Conservation (phyloP, 75 land plant species). For the Adiantum capillusveneris region DNA sequence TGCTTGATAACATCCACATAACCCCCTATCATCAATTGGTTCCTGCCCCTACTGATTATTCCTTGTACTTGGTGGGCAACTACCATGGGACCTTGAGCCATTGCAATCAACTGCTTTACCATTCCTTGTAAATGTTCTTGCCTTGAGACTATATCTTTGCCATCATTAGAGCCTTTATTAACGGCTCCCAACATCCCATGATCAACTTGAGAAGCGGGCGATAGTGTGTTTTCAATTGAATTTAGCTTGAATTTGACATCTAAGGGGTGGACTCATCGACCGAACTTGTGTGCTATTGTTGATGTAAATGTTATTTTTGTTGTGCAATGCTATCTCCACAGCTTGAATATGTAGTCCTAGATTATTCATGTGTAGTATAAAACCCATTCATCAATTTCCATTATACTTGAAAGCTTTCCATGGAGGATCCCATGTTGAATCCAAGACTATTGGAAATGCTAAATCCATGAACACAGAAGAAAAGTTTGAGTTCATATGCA, state of each 20-base stretch:
- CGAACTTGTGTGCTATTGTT: constrained; percentile 10
- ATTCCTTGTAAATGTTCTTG: constrained; percentile 4
- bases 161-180: constrained; percentile 2
- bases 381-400: constrained; percentile 11
- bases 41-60: background rate
- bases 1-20: too few relatives aligned
- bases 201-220: too few relatives aligned
- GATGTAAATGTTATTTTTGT: background rate
- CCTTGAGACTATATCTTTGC: constrained; percentile 4
- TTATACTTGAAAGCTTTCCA: constrained; percentile 12
- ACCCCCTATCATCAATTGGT: background rate
- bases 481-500: constrained; percentile 32
- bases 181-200: background rate
- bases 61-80: background rate
- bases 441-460: constrained; percentile 25
- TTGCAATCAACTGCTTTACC: constrained; percentile 6
- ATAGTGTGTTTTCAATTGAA: too few relatives aligned
- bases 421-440: constrained; percentile 19
- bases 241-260: background rate
- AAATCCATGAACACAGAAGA: constrained; percentile 27
- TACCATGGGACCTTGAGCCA: background rate
- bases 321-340: constrained; percentile 15
- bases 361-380: constrained; percentile 40
- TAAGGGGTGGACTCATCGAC: background rate
- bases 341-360: constrained; percentile 27